Base-by-base conservation (phyloP, 2,329 filamentous ascomycete species). In the Arthrobotrys sphaeroides region DNA sequence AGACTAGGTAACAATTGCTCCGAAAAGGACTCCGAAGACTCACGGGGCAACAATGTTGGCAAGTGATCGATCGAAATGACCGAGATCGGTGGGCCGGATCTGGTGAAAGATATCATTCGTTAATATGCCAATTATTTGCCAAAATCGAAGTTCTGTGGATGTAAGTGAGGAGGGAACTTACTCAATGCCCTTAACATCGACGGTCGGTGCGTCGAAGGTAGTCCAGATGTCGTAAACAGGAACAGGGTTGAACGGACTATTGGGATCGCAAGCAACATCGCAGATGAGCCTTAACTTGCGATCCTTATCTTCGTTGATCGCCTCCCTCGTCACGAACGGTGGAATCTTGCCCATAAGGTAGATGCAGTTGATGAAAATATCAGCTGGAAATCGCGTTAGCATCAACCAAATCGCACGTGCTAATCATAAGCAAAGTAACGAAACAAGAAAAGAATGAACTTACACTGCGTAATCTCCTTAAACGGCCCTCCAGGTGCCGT, bases 21-120 rank as follows among this genome's bases (percentile, higher is more conserved):
- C 82, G 90, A 92, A 84, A 96, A 97, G 18, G 90, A 90, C 84
- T 97, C 93, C 45, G 89, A 93, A 24, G 93, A 90, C 84, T 97
- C 94, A 62, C 94, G 87, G 0, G 94, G 92, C 38, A 98, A 86
- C 78, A 97, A 87, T 62, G 89, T 91, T 2, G 93, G 92, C 61
- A 96, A 86, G 81, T 96, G 92, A 83, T 96, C 92, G 80, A 96
- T 95, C 82, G 89, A 91, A 83, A 97, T 96, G 79, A 97, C 91
- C 53, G 88, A 90, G 68, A 97, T 84, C 5, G 87, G 86, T 0
- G 88, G 87, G 62, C 84, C 84, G 65, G 67, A 73, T 42, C 73
- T 80, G 24, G 45, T 55, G 12, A 47, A 26, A 38, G 16, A 16
- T 18, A 49, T 22, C 36, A 42, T 22, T 42, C 7, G 16, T 16